Evolutionary conservation across 345 rosid species (phyloP).

Genomic region (rapeseed (Brassica napus)): DNA sequence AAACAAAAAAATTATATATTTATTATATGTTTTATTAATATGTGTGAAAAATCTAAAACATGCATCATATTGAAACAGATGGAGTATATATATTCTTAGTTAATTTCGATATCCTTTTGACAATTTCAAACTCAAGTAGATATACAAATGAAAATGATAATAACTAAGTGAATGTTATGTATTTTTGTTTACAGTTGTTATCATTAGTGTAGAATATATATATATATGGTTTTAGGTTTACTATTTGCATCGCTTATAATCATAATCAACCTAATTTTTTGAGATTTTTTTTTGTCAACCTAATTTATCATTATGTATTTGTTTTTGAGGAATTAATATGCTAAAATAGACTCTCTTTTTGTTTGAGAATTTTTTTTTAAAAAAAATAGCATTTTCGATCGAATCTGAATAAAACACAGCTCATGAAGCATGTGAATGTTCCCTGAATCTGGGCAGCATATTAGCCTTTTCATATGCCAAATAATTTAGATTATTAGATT

Average conservation of each 20-base stretch:
- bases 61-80: no score
- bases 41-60: no score
- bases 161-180: neutral
- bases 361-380: neutral
- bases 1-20: no score
- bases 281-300: neutral
- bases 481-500: constrained; percentile 31
- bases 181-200: neutral
- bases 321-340: neutral
- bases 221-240: neutral
- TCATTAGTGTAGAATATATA: neutral
- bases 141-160: neutral
- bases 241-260: neutral
- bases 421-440: constrained; percentile 52
- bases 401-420: constrained; percentile 32
- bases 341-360: neutral
- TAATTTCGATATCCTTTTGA: neutral
- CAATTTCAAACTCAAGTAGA: neutral
- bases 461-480: constrained; percentile 42
- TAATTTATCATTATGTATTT: neutral
- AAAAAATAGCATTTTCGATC: neutral
- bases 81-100: neutral
- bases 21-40: no score
- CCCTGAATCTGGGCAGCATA: constrained; percentile 56
- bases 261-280: constrained; percentile 2